Conservation (phyloP, 169 alveolate species). For the Plasmodium malariae region DNA sequence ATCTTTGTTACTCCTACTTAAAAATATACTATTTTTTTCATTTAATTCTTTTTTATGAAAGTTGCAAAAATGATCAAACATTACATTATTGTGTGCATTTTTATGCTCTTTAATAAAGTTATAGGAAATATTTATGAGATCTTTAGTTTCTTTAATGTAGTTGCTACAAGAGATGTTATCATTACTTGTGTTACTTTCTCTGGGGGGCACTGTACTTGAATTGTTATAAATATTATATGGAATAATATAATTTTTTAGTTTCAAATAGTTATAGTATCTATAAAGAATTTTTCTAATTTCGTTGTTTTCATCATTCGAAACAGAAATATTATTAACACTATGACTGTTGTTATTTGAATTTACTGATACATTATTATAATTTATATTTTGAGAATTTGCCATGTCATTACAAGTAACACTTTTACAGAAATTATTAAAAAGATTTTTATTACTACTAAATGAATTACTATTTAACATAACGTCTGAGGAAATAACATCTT, state of each 20-base stretch:
- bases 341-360: not conserved
- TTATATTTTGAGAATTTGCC: not conserved
- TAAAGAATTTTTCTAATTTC: conserved; percentile 27
- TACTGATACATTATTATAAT: not conserved
- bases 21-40: not conserved
- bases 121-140: conserved; percentile 22
- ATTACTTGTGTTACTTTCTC: not conserved
- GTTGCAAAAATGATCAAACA: conserved; percentile 35
- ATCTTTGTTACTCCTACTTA: not conserved
- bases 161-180: not conserved
- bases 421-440: not conserved
- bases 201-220: not conserved
- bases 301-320: not conserved
- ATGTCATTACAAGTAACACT: not conserved
- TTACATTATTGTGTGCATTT: conserved; percentile 11
- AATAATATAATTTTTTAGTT: conserved; percentile 46
- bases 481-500: not conserved
- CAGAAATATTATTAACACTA: not conserved
- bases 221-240: conserved; percentile 33
- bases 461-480: not conserved
- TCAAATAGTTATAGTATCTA: conserved; percentile 39
- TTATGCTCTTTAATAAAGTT: conserved; percentile 49
- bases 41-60: conserved; percentile 9
- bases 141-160: not conserved
- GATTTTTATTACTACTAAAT: not conserved